Percentiles rank a stretch among this genome's conserved stretches.
Evolutionary conservation across 306 rosid genomes (phyloP).

Genomic region (Castanea sativa): DNA sequence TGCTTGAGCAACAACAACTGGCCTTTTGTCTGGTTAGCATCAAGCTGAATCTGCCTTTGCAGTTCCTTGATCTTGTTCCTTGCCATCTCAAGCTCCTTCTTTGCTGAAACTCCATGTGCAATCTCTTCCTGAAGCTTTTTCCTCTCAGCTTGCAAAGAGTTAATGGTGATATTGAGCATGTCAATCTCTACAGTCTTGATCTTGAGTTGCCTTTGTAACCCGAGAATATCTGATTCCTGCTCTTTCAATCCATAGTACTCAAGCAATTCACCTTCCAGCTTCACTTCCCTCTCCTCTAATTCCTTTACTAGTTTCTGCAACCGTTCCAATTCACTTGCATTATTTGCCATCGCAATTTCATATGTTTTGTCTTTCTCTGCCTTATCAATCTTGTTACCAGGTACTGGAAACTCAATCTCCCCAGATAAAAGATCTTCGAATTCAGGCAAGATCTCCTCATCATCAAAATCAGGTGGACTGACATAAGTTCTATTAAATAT

Average conservation of each 20-base stretch:
- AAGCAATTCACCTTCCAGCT: slow-evolving; percentile 85
- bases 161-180: slow-evolving; percentile 77
- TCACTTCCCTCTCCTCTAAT: slow-evolving; percentile 93
- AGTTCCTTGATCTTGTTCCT: slow-evolving; percentile 87
- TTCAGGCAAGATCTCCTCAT: slow-evolving; percentile 73
- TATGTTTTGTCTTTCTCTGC: slow-evolving; percentile 53
- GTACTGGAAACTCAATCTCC: slow-evolving; percentile 77
- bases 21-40: slow-evolving; percentile 83
- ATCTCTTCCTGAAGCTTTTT: slow-evolving; percentile 81
- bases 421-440: slow-evolving; percentile 74
- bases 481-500: slow-evolving; percentile 56
- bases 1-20: slow-evolving; percentile 89
- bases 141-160: slow-evolving; percentile 82
- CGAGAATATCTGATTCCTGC: slow-evolving; percentile 66
- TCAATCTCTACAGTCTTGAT: slow-evolving; percentile 71
- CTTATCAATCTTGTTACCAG: slow-evolving; percentile 27
- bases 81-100: slow-evolving; percentile 76
- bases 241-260: slow-evolving; percentile 85
- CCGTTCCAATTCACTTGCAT: slow-evolving; percentile 71
- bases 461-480: slow-evolving; percentile 40
- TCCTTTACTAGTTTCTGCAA: slow-evolving; percentile 63
- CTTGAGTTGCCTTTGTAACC: slow-evolving; percentile 71
- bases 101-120: slow-evolving; percentile 47
- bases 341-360: slow-evolving; percentile 77
- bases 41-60: slow-evolving; percentile 88